Conservation (phyloP, 1,139 yeast genomes). For the Trichomonascaceae sp. region DNA sequence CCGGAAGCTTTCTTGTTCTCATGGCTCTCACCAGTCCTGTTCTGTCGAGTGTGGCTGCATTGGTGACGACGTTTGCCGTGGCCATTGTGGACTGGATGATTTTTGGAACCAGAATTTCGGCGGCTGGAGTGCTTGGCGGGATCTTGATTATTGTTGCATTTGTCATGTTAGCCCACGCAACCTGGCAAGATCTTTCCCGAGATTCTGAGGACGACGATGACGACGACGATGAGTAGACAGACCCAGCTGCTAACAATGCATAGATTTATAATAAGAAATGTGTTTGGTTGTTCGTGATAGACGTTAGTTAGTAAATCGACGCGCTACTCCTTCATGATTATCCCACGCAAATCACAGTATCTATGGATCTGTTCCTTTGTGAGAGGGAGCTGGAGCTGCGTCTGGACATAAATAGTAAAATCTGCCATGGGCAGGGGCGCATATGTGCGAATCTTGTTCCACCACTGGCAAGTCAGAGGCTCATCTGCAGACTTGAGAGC, state of each 20-base stretch:
- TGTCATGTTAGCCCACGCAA: conserved; percentile 52
- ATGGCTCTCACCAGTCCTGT: conserved; percentile 85
- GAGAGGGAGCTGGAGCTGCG: not conserved
- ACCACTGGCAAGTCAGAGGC: not conserved
- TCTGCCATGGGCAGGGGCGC: not conserved
- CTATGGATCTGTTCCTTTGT: not conserved
- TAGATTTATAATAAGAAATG: not conserved
- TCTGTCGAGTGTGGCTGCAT: conserved; percentile 67
- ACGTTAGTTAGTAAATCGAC: not conserved
- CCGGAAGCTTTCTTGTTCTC: conserved; percentile 60
- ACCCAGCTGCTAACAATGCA: not conserved
- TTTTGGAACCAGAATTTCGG: conserved; percentile 39
- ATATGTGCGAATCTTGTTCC: not conserved
- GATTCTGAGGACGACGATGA: conserved; percentile 18
- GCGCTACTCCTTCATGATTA: no score
- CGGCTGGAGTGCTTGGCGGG: conserved; percentile 28
- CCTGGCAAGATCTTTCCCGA: conserved; percentile 57
- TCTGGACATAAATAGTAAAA: not conserved
- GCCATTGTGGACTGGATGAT: conserved; percentile 66
- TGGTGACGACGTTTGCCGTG: conserved; percentile 66
- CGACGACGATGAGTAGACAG: no score
- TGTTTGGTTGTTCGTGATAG: not conserved
- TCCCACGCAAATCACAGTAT: not conserved
- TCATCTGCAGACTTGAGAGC: not conserved
- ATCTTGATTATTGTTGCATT: conserved; percentile 46